A percentile compares a stretch with the other conserved stretches of the same genome.
phyloP scores from a whole-genome alignment of 306 rosid genomes.

The Acmispon strigosus region DNA sequence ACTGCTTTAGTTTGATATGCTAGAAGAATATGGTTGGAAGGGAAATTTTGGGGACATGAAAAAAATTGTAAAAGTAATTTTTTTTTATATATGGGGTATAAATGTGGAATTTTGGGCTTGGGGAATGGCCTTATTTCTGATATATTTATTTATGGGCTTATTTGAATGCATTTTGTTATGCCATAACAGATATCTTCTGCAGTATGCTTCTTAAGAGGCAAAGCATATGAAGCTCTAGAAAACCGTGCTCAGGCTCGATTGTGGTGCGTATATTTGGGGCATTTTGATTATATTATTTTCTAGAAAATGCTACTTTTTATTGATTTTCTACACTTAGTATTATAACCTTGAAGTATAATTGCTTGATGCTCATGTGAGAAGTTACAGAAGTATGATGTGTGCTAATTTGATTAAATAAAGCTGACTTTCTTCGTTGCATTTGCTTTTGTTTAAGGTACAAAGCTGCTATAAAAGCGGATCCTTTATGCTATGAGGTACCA shows the following conservation, averaged over 20 bases:
- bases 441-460: constrained; percentile 60
- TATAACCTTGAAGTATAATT: not conserved
- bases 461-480: constrained; percentile 96
- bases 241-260: constrained; percentile 85
- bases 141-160: not conserved
- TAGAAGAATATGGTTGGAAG: not conserved
- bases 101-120: not conserved
- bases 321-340: not conserved
- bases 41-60: not conserved
- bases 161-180: constrained; percentile 10
- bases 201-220: constrained; percentile 85
- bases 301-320: not conserved
- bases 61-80: not conserved
- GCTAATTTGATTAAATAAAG: constrained; percentile 5
- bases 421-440: constrained; percentile 9
- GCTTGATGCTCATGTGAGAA: constrained; percentile 1
- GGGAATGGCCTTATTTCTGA: not conserved
- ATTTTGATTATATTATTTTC: not conserved
- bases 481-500: constrained; percentile 91
- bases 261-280: constrained; percentile 46
- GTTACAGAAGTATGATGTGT: not conserved
- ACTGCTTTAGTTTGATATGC: not conserved
- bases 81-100: not conserved
- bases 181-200: constrained; percentile 80
- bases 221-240: constrained; percentile 88